phyloP scores from a whole-genome alignment of 768 basidiomycete species.

The Daedalea quercina region DNA sequence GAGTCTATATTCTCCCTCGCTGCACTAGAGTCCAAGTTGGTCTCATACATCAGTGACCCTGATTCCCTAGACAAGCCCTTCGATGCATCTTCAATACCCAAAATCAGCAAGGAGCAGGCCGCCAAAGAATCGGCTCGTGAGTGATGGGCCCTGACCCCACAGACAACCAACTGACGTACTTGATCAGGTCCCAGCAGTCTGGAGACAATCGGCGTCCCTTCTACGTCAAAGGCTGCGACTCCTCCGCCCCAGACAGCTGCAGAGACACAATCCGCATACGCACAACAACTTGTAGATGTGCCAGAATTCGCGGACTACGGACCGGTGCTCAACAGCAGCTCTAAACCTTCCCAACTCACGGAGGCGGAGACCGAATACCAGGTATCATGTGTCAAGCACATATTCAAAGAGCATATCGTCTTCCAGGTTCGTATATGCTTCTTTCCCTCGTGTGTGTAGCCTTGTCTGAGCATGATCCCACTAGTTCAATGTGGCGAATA shows the following conservation, averaged over 20 bases:
- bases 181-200: conserved; percentile 71
- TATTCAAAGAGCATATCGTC: conserved; percentile 91
- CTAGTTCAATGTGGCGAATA: conserved; percentile 97
- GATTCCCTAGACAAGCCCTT: conserved; percentile 67
- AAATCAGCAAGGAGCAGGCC: conserved; percentile 90
- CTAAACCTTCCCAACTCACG: conserved; percentile 76
- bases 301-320: conserved; percentile 86
- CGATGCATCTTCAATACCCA: conserved; percentile 81
- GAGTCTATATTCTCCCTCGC: conserved; percentile 93
- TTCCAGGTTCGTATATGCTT: conserved; percentile 74
- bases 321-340: conserved; percentile 77
- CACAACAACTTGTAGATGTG: conserved; percentile 77
- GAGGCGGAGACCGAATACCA: conserved; percentile 98
- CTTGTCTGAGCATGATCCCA: too few relatives aligned
- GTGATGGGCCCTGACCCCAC: conserved; percentile 19
- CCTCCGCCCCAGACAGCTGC: conserved; percentile 78
- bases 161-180: background rate
- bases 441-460: background rate
- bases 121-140: conserved; percentile 83
- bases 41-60: conserved; percentile 88
- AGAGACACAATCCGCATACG: conserved; percentile 84
- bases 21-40: conserved; percentile 84
- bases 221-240: conserved; percentile 49
- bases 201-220: conserved; percentile 76
- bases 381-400: conserved; percentile 93